A percentile compares a stretch with the other conserved stretches of the same genome.
Evolutionary conservation across 345 rosid species (phyloP).

Genomic region (Eutrema yunnanense): DNA sequence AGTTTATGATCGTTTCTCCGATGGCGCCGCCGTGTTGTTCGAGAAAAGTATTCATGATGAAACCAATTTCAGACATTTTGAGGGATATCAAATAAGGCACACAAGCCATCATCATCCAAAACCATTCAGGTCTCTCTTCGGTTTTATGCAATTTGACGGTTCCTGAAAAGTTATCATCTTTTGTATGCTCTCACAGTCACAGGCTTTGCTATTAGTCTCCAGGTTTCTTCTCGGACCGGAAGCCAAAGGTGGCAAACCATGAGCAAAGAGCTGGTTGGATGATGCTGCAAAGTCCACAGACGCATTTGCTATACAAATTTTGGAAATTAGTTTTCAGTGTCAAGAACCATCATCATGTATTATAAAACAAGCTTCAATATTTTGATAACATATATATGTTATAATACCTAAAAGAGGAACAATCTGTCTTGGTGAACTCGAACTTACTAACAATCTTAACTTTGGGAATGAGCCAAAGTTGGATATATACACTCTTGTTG

Average conservation of each 20-base stretch:
- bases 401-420: constrained; percentile 6
- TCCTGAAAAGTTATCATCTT: no score
- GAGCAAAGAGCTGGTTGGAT: constrained; percentile 11
- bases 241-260: constrained; percentile 20
- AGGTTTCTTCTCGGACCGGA: not conserved
- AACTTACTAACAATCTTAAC: not conserved
- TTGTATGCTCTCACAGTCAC: no score
- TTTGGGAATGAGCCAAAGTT: not conserved
- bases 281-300: constrained; percentile 1
- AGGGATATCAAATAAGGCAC: no score
- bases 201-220: no score
- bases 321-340: not conserved
- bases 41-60: no score
- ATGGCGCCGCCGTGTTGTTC: no score
- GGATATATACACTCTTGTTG: constrained; percentile 2
- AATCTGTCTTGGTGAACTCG: not conserved
- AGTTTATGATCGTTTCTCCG: no score
- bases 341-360: not conserved
- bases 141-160: no score
- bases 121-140: no score
- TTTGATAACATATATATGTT: not conserved
- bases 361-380: no score
- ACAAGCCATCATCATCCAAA: no score
- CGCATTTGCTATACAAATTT: constrained; percentile 4
- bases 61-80: no score